Conservation (phyloP, 176 grass and related monocot species). For the Juncus inflexus region DNA sequence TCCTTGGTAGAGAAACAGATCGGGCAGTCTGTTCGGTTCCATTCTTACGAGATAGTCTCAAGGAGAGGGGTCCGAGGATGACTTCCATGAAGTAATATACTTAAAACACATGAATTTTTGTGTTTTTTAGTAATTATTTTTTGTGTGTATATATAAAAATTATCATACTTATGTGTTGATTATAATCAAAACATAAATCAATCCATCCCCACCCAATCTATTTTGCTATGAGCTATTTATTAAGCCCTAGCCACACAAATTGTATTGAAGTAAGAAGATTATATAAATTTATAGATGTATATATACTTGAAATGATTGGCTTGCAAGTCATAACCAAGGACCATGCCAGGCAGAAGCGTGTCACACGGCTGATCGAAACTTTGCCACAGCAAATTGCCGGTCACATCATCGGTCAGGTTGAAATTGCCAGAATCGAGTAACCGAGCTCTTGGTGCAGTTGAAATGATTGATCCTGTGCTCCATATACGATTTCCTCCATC, state of each 20-base stretch:
- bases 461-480: too few relatives aligned
- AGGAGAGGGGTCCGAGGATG: not conserved
- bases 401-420: not conserved
- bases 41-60: slow-evolving; percentile 2
- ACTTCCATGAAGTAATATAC: not conserved
- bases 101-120: not conserved
- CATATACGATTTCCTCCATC: too few relatives aligned
- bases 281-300: too few relatives aligned
- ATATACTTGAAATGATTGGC: slow-evolving; percentile 5
- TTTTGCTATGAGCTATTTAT: too few relatives aligned
- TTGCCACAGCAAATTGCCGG: slow-evolving; percentile 11
- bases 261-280: too few relatives aligned
- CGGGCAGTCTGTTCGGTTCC: slow-evolving; percentile 6
- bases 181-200: too few relatives aligned
- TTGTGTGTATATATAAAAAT: too few relatives aligned
- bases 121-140: too few relatives aligned
- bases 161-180: too few relatives aligned
- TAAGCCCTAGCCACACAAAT: too few relatives aligned
- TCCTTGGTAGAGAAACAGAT: not conserved
- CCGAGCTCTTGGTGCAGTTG: too few relatives aligned
- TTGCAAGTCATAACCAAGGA: slow-evolving; percentile 6
- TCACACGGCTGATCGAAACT: slow-evolving; percentile 10
- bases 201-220: too few relatives aligned
- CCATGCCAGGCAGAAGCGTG: not conserved
- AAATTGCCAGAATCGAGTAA: slow-evolving; percentile 8